Base-by-base conservation (phyloP, 352 stramenopile species). In the Pythium pyrilobum region DNA sequence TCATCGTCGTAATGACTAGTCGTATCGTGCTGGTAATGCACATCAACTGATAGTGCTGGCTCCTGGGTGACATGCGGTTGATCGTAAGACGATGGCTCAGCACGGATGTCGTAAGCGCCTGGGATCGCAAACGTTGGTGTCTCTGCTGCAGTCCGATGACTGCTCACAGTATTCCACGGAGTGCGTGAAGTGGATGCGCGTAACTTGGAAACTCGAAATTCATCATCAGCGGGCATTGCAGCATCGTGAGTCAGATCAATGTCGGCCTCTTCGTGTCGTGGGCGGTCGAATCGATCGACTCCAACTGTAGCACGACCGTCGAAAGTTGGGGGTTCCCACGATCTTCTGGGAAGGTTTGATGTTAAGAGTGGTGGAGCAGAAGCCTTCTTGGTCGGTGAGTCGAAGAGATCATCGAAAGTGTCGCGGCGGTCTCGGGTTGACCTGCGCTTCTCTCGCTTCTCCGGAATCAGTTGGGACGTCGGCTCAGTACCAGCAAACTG, bases 331-430 rank as follows among this genome's bases (percentile, higher is more conserved):
- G 27, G 16, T 10, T 13, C 21, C 37, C 40, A 64, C 24, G 52
- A 48, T 15, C 24, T 42, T 16, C 25, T 52, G 5, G 49, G 46
- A 20, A 60, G n/a, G 15, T 34, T 44, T 4, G 42, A 15, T 23
- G 23, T 29, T 4, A 37, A 8, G 8, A 13, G 32, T 13, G 28
- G 21, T 37, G 25, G 11, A 3, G 21, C 18, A 29, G 46, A 34
- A 2, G 32, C 38, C 11, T 46, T 40, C 31, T 57, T 52, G 28
- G 71, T 79, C 12, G 81, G 78, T n/a, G 77, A 86, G 28, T 77
- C 72, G 23, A 92, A 92, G 15, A 92, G 56, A 46, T 81, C 71
- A 57, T 89, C 78, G 56, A 92, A 92, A 13, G 81, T 92, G 47
- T 69, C 77, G 51, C 78, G 72, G 28, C 77, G 73, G 33, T 73